phyloP scores from a whole-genome alignment of 2,329 filamentous ascomycete genomes.

The Phialemoniopsis sp. region DNA sequence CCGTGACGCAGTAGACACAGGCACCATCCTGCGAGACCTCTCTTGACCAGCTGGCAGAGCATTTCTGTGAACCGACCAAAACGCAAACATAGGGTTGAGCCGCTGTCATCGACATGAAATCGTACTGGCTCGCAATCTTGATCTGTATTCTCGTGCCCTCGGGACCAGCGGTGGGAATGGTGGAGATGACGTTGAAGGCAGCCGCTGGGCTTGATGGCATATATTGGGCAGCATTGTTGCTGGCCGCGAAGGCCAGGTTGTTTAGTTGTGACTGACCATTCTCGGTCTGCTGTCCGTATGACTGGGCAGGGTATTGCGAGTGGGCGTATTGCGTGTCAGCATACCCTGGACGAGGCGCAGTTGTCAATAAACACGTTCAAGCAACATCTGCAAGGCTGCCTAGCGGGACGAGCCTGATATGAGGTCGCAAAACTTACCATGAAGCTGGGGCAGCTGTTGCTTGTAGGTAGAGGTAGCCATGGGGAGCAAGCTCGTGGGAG shows the following conservation, averaged over 20 bases:
- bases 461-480: constrained; percentile 91
- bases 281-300: constrained; percentile 43
- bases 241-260: constrained; percentile 53
- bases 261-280: constrained; percentile 49
- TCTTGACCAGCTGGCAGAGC: constrained; percentile 61
- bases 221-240: constrained; percentile 63
- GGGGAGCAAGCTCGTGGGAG: constrained; percentile 57
- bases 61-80: constrained; percentile 75
- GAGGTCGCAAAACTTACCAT: constrained; percentile 59
- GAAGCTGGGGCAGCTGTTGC: constrained; percentile 68
- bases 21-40: constrained; percentile 44
- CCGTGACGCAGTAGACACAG: constrained; percentile 68
- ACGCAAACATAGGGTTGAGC: constrained; percentile 57
- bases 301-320: constrained; percentile 45
- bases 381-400: constrained; percentile 1
- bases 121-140: constrained; percentile 71
- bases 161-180: constrained; percentile 63
- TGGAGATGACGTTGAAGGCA: constrained; percentile 53
- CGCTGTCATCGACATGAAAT: constrained; percentile 57
- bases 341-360: constrained; percentile 23
- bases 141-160: constrained; percentile 69
- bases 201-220: constrained; percentile 58
- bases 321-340: constrained; percentile 38
- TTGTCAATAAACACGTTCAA: background rate
- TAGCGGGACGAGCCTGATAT: background rate